Evolutionary conservation across 805 yeast species (phyloP).

Genomic region (Candida schatavii): DNA sequence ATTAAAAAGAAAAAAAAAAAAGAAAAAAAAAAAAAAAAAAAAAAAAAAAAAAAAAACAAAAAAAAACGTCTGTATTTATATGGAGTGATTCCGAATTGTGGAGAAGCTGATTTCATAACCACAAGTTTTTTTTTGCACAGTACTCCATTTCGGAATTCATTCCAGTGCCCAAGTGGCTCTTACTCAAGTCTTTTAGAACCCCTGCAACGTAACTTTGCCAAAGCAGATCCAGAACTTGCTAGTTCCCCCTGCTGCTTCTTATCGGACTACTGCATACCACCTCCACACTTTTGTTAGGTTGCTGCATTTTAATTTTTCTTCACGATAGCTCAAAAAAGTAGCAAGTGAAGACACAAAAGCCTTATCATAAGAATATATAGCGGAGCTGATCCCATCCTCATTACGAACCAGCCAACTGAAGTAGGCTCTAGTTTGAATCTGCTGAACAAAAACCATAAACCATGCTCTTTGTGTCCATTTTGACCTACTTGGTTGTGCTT

Average conservation of each 20-base stretch:
- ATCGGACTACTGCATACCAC: neutral
- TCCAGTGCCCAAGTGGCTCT: too few relatives aligned
- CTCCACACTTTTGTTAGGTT: neutral
- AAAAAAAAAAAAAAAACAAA: too few relatives aligned
- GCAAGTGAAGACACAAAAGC: neutral
- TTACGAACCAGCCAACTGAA: too few relatives aligned
- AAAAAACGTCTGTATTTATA: neutral
- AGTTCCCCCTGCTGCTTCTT: too few relatives aligned
- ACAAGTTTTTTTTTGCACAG: neutral
- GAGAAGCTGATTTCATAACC: constrained; percentile 2
- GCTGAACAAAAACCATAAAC: neutral
- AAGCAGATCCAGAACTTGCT: too few relatives aligned
- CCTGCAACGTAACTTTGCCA: neutral
- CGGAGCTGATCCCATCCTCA: too few relatives aligned
- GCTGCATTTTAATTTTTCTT: neutral
- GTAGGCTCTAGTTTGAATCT: neutral
- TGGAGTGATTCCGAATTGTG: constrained; percentile 5
- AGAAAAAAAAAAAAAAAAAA: too few relatives aligned
- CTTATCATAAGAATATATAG: too few relatives aligned
- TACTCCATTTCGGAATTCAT: too few relatives aligned
- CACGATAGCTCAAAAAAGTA: neutral
- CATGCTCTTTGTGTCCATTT: neutral
- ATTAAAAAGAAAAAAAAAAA: too few relatives aligned
- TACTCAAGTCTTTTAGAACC: too few relatives aligned
- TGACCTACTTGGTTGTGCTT: neutral